phyloP scores from a whole-genome alignment of 352 stramenopile species.

The Phytophthora syringae region DNA sequence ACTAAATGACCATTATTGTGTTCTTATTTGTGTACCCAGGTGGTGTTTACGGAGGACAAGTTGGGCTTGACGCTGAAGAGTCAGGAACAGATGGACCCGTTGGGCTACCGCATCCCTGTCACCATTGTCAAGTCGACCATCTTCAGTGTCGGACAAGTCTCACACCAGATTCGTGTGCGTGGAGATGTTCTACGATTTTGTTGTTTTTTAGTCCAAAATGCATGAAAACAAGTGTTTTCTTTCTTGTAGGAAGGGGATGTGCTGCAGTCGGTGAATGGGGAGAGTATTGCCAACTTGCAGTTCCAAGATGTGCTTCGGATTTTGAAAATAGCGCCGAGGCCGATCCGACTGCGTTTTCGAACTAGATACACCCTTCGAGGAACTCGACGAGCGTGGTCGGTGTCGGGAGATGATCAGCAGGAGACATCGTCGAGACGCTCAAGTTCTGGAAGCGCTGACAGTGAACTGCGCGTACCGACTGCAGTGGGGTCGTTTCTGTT shows the following conservation, averaged over 20 bases:
- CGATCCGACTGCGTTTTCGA: constrained; percentile 72
- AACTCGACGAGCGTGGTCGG: constrained; percentile 13
- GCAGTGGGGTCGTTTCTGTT: constrained; percentile 41
- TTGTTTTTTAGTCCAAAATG: too few species aligned
- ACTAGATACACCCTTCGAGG: constrained; percentile 31
- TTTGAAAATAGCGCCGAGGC: constrained; percentile 70
- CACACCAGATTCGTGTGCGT: constrained; percentile 62
- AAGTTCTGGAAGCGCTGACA: constrained; percentile 32
- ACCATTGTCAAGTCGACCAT: constrained; percentile 67
- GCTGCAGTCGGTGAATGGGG: constrained; percentile 71
- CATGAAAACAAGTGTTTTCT: neutral
- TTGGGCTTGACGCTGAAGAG: constrained; percentile 62
- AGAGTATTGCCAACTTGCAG: constrained; percentile 67
- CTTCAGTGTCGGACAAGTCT: constrained; percentile 51
- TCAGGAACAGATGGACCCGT: constrained; percentile 34
- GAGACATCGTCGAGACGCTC: constrained; percentile 28
- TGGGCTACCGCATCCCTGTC: constrained; percentile 30
- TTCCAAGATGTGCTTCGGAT: constrained; percentile 72
- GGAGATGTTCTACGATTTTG: too few species aligned
- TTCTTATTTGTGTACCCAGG: constrained; percentile 28
- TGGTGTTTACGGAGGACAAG: constrained; percentile 66
- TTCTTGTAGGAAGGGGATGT: constrained; percentile 70
- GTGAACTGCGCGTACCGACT: constrained; percentile 26
- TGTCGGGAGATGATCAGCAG: constrained; percentile 30
- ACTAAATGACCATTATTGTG: neutral